These are phyloP conservation scores for Saraca asoca DNA, from an alignment of 331 rosid species.

Conservation along the genomic window DNA sequence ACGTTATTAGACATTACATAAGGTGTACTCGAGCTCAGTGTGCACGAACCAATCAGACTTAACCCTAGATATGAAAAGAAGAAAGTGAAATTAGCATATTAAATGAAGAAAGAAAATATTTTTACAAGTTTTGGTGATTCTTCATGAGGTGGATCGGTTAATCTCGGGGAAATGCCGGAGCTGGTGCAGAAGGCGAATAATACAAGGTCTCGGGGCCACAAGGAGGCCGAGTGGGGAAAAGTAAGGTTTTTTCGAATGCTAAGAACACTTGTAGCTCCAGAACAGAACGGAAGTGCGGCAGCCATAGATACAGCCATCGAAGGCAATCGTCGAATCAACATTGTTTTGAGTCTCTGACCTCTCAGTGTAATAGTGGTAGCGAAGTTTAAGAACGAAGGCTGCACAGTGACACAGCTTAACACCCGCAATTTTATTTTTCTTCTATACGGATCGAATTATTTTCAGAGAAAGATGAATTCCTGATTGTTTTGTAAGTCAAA, in stretches of 20 bases:
- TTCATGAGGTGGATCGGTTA: conserved; percentile 35
- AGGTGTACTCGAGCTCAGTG: conserved; percentile 3
- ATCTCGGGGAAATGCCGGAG: conserved; percentile 34
- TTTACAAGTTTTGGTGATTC: conserved; percentile 58
- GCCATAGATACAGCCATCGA: conserved; percentile 48
- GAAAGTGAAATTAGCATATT: background rate
- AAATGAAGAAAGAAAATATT: background rate
- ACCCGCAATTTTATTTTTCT: too few relatives aligned
- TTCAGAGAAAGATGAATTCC: too few relatives aligned
- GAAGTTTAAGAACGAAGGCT: too few relatives aligned
- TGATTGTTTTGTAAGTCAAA: too few relatives aligned
- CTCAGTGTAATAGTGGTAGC: too few relatives aligned
- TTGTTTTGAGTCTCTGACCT: conserved; percentile 12
- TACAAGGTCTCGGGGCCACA: conserved; percentile 24
- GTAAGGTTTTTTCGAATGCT: conserved; percentile 24
- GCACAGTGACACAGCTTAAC: too few relatives aligned
- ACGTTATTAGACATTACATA: background rate
- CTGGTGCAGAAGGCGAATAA: conserved; percentile 45
- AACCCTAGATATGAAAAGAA: conserved; percentile 7
- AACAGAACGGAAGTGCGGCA: conserved; percentile 41
- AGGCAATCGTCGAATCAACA: conserved; percentile 62
- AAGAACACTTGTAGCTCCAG: conserved; percentile 11
- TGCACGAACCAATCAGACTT: background rate
- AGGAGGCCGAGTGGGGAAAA: conserved; percentile 29
- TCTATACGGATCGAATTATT: too few relatives aligned